Conservation (phyloP, 441 rosid species). For the Bruguiera hainesii region DNA sequence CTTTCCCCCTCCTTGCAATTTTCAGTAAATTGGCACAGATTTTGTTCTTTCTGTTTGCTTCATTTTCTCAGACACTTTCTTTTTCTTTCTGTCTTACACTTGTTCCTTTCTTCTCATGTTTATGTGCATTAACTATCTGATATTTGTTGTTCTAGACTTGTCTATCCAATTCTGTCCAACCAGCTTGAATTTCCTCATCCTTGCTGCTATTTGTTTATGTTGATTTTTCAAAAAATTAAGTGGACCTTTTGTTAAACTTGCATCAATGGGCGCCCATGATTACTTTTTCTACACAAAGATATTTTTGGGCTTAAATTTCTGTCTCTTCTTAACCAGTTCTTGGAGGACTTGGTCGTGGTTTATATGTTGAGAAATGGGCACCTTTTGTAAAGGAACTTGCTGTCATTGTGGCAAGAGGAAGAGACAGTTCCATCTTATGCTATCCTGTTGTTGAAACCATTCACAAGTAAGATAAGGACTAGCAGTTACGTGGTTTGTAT, state of each 20-base stretch:
- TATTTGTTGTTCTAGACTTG: neutral
- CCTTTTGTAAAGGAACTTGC: slow-evolving; percentile 94
- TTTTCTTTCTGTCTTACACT: neutral
- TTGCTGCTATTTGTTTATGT: neutral
- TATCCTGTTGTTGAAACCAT: slow-evolving; percentile 94
- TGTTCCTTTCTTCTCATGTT: neutral
- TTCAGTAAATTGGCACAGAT: neutral
- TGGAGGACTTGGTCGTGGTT: slow-evolving; percentile 72
- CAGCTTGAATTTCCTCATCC: no score
- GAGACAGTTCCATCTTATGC: slow-evolving; percentile 76
- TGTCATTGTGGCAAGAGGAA: slow-evolving; percentile 93
- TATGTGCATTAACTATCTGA: neutral
- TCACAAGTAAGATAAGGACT: slow-evolving; percentile 55
- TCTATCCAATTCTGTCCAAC: no score
- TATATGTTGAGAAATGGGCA: slow-evolving; percentile 94
- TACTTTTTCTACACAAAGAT: neutral
- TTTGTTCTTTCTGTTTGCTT: neutral
- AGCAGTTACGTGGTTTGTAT: slow-evolving; percentile 8
- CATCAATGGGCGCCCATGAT: no score
- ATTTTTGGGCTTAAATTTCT: slow-evolving; percentile 2
- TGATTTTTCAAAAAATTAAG: neutral
- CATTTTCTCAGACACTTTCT: neutral
- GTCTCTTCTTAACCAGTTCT: slow-evolving; percentile 49
- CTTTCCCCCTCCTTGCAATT: no score
- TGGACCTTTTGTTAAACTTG: neutral